These are phyloP conservation scores for Candida tibetensis DNA, from an alignment of 805 yeast genomes.

Conservation along the genomic window DNA sequence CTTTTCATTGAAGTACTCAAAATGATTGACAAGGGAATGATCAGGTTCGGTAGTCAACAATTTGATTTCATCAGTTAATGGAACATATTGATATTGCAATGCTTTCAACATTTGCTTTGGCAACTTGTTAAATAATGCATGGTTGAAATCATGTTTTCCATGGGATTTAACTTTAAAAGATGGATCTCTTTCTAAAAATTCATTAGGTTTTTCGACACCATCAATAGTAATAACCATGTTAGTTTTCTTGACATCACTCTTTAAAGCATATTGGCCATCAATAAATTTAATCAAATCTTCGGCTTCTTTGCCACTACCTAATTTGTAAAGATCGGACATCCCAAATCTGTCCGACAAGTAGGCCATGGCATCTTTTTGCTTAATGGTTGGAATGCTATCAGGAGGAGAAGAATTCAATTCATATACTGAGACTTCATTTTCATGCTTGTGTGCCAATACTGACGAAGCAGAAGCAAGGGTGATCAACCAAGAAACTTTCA, in stretches of 20 bases:
- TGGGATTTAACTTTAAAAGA: slow-evolving; percentile 18
- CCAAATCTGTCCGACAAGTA: slow-evolving; percentile 48
- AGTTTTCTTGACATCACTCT: slow-evolving; percentile 16
- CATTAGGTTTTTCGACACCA: slow-evolving; percentile 39
- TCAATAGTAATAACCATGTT: slow-evolving; percentile 37
- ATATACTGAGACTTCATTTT: slow-evolving; percentile 8
- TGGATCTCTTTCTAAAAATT: slow-evolving; percentile 23
- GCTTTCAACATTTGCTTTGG: slow-evolving; percentile 16
- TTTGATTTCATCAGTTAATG: slow-evolving; percentile 27
- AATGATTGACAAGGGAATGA: slow-evolving; percentile 14
- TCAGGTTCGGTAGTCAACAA: slow-evolving; percentile 9
- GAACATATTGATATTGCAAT: slow-evolving; percentile 8
- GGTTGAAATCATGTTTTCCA: slow-evolving; percentile 8
- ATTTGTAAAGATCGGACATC: slow-evolving; percentile 33
- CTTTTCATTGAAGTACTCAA: slow-evolving; percentile 28
- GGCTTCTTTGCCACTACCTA: slow-evolving; percentile 31
- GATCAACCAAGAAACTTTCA: slow-evolving; percentile 7
- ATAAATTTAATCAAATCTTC: slow-evolving; percentile 23
- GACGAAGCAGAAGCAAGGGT: not conserved
- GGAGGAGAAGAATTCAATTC: slow-evolving; percentile 6
- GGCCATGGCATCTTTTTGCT: slow-evolving; percentile 30
- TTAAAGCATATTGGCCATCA: slow-evolving; percentile 14
- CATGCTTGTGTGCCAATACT: not conserved
- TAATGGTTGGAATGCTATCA: slow-evolving; percentile 2
- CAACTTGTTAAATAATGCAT: slow-evolving; percentile 15